A percentile compares a stretch with the other conserved stretches of the same genome.
phyloP scores from a whole-genome alignment of 331 rosid genomes.

The Acacia concinna region DNA sequence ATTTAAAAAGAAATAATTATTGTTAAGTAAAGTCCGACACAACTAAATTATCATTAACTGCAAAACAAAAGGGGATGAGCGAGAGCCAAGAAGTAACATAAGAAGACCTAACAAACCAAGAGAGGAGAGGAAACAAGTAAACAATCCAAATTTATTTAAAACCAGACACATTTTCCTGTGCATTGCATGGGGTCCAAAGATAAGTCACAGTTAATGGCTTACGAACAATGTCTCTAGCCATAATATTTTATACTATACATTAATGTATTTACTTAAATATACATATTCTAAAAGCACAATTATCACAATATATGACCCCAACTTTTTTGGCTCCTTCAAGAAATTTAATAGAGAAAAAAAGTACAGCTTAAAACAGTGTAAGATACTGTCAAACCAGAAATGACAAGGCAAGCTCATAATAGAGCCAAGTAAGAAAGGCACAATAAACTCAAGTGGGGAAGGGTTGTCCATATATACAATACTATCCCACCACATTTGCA shows the following conservation, averaged over 20 bases:
- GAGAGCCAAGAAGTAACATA: neutral
- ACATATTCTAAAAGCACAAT: neutral
- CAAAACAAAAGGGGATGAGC: neutral
- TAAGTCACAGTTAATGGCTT: neutral
- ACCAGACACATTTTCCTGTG: neutral
- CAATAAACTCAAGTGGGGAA: neutral
- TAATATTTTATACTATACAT: neutral
- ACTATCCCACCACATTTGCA: neutral
- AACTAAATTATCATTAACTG: neutral
- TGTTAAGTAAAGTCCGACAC: neutral
- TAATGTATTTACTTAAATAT: neutral
- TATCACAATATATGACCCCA: slow-evolving; percentile 3
- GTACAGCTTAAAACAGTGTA: neutral
- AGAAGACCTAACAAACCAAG: neutral
- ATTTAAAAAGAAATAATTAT: neutral
- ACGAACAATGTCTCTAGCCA: neutral
- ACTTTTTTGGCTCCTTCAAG: neutral
- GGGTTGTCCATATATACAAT: neutral
- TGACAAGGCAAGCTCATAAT: neutral
- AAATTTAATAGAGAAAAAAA: neutral
- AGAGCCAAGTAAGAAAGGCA: neutral
- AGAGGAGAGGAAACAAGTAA: neutral
- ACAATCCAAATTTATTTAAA: slow-evolving; percentile 1
- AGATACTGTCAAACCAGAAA: neutral
- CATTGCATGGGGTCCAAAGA: neutral